A percentile compares a stretch with the other conserved stretches of the same genome.
Evolutionary conservation across 257 asterid genomes (phyloP).

Genomic region (Eucommia ulmoides): DNA sequence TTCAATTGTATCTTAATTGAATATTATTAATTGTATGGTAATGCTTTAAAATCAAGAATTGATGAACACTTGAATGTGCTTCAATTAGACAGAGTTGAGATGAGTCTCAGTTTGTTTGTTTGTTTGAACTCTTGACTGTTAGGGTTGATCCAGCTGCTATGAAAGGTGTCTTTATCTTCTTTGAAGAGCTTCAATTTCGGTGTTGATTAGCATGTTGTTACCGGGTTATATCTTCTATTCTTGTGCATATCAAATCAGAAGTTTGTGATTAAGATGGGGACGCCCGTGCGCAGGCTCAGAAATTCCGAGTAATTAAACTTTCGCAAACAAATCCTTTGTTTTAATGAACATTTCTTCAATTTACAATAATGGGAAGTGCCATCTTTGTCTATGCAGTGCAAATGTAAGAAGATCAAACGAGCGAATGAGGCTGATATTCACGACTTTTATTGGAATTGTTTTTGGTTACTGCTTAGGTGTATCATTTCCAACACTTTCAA

Average conservation of each 20-base stretch:
- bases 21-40: background rate
- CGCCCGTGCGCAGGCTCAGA: slow-evolving; percentile 29
- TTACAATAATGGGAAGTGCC: background rate
- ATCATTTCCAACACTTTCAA: slow-evolving; percentile 62
- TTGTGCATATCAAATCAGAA: slow-evolving; percentile 5
- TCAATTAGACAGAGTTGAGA: background rate
- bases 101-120: background rate
- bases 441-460: slow-evolving; percentile 61
- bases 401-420: slow-evolving; percentile 52
- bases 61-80: background rate
- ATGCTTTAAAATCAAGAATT: background rate
- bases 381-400: slow-evolving; percentile 19
- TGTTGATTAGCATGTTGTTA: slow-evolving; percentile 14
- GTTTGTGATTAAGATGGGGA: slow-evolving; percentile 29
- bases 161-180: slow-evolving; percentile 6
- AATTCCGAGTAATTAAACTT: slow-evolving; percentile 14
- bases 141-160: slow-evolving; percentile 10
- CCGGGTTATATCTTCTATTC: slow-evolving; percentile 13
- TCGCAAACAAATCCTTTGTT: background rate
- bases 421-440: slow-evolving; percentile 61
- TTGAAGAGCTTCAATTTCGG: slow-evolving; percentile 10
- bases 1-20: background rate
- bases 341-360: background rate
- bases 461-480: slow-evolving; percentile 80
- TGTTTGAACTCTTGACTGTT: slow-evolving; percentile 1